These are phyloP conservation scores for Solanum chiquidenum DNA, from an alignment of 257 asterid genomes.

Conservation along the genomic window DNA sequence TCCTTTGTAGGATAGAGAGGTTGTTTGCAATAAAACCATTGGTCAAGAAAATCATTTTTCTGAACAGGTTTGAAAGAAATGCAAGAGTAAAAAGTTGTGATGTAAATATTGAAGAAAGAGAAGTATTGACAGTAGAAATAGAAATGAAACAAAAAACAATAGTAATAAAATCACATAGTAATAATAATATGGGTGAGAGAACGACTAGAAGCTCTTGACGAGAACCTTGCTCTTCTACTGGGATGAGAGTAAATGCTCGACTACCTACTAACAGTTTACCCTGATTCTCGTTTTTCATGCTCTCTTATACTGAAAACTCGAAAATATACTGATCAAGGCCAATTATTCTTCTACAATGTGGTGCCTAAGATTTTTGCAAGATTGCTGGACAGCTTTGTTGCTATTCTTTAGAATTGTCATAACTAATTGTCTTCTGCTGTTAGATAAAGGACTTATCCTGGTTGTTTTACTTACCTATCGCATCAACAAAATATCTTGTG, in stretches of 20 bases:
- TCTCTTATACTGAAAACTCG: too few relatives aligned
- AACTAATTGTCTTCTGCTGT: neutral
- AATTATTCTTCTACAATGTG: neutral
- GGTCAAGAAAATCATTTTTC: neutral
- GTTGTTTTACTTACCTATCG: neutral
- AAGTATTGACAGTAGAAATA: neutral
- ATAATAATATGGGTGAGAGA: neutral
- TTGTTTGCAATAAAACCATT: neutral
- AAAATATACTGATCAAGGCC: neutral
- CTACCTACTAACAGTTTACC: too few relatives aligned
- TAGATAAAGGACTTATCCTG: neutral
- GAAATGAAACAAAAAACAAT: too few relatives aligned
- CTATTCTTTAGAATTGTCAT: neutral
- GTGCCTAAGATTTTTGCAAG: neutral
- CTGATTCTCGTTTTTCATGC: too few relatives aligned
- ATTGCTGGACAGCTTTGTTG: neutral
- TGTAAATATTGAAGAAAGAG: neutral
- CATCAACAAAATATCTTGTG: neutral
- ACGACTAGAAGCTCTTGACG: neutral
- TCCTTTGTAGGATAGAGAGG: neutral
- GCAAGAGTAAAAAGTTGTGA: neutral
- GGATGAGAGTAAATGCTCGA: neutral
- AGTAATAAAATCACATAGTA: neutral
- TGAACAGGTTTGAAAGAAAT: neutral
- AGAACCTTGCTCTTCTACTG: neutral